Evolutionary conservation across 352 stramenopile species (phyloP).

Genomic region (Phytophthora palmivora): DNA sequence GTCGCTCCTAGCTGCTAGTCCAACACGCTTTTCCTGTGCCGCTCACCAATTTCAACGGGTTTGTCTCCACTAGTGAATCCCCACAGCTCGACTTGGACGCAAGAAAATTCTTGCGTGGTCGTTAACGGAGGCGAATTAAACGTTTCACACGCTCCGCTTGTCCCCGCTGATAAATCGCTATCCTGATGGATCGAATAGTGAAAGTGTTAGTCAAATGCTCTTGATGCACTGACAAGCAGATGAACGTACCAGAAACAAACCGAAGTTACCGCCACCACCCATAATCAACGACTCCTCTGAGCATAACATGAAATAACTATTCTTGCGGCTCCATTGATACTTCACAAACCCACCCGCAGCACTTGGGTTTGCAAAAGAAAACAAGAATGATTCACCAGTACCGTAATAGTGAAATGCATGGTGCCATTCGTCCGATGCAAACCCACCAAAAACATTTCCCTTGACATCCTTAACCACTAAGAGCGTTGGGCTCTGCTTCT

Average conservation of each 20-base stretch:
- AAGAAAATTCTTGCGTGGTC: slow-evolving; percentile 80
- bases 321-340: slow-evolving; percentile 89
- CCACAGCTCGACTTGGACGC: slow-evolving; percentile 86
- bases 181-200: slow-evolving; percentile 53
- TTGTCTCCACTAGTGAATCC: slow-evolving; percentile 80
- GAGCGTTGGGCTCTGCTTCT: slow-evolving; percentile 78
- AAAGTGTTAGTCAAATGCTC: slow-evolving; percentile 1
- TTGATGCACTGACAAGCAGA: neutral
- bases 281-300: slow-evolving; percentile 92
- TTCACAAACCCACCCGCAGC: slow-evolving; percentile 61
- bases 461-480: slow-evolving; percentile 83
- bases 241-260: slow-evolving; percentile 82
- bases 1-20: slow-evolving; percentile 49
- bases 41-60: slow-evolving; percentile 35
- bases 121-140: slow-evolving; percentile 86
- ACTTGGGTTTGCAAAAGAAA: slow-evolving; percentile 69
- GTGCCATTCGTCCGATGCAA: slow-evolving; percentile 82
- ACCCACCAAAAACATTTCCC: slow-evolving; percentile 85
- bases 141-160: slow-evolving; percentile 89
- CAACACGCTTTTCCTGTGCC: slow-evolving; percentile 71
- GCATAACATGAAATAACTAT: slow-evolving; percentile 93
- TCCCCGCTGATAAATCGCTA: slow-evolving; percentile 82
- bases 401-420: slow-evolving; percentile 88
- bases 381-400: slow-evolving; percentile 90
- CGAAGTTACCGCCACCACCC: slow-evolving; percentile 91